Conservation (phyloP, 129 eudicot genomes). For the Tagetes patula region DNA sequence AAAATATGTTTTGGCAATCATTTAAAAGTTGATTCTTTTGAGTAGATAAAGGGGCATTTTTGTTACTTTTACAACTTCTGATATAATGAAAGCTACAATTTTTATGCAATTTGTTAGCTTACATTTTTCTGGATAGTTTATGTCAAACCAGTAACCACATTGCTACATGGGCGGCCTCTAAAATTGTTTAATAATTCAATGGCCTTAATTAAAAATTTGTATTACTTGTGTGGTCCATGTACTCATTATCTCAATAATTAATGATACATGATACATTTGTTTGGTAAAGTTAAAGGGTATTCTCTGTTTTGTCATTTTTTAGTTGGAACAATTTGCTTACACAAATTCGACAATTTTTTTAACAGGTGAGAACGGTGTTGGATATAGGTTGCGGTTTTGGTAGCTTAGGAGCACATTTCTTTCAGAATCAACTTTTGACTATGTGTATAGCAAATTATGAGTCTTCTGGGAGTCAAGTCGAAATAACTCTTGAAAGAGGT, state of each 20-base stretch:
- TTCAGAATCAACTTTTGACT: slow-evolving; percentile 62
- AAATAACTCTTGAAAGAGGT: slow-evolving; percentile 95
- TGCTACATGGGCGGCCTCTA: background rate
- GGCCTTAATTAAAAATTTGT: background rate
- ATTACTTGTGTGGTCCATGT: background rate
- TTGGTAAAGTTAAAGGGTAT: slow-evolving; percentile 11
- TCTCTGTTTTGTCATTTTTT: background rate
- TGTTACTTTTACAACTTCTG: background rate
- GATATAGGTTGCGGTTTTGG: slow-evolving; percentile 99
- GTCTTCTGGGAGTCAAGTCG: slow-evolving; percentile 99
- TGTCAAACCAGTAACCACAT: background rate
- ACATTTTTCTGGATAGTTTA: background rate
- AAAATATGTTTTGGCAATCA: background rate
- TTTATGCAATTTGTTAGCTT: background rate
- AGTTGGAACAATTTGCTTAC: slow-evolving; percentile 13
- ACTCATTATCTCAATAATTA: background rate
- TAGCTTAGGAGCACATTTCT: slow-evolving; percentile 93
- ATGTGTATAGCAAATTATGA: slow-evolving; percentile 94
- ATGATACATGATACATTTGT: slow-evolving; percentile 1
- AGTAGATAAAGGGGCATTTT: background rate
- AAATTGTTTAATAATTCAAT: background rate
- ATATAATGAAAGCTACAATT: background rate
- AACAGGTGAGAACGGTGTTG: slow-evolving; percentile 87
- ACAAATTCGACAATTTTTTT: slow-evolving; percentile 1
- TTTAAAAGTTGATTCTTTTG: background rate